Evolutionary conservation across 164 flowering plant species (phyloP).

Genomic region (Brasenia schreberi): DNA sequence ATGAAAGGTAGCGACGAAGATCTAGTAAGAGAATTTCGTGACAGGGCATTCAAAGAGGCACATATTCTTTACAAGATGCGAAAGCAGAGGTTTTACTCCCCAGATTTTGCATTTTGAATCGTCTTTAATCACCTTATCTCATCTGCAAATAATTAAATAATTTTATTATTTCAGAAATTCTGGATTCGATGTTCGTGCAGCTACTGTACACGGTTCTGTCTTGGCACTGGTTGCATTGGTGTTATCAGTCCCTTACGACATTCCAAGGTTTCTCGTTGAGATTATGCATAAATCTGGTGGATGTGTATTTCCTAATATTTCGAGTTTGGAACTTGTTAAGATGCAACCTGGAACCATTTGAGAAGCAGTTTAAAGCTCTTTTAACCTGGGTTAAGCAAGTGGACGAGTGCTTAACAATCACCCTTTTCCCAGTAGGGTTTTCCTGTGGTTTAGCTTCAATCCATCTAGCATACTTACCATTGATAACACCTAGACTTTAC

Average conservation of each 20-base stretch:
- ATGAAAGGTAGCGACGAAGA: constrained; percentile 84
- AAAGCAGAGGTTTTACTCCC: constrained; percentile 34
- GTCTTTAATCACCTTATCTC: too few species aligned
- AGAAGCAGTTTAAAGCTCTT: too few species aligned
- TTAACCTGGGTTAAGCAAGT: too few species aligned
- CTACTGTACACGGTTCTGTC: constrained; percentile 74
- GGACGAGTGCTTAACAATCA: too few species aligned
- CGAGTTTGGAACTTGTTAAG: neutral
- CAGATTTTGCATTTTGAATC: neutral
- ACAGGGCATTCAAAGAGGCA: constrained; percentile 60
- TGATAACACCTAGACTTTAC: too few species aligned
- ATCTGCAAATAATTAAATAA: neutral
- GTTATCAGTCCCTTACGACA: constrained; percentile 90
- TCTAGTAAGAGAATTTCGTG: constrained; percentile 64
- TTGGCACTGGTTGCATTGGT: constrained; percentile 93
- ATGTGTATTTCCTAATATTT: neutral
- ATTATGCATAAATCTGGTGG: neutral
- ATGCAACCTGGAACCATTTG: too few species aligned
- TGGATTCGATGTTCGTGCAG: constrained; percentile 28
- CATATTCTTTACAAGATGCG: constrained; percentile 29
- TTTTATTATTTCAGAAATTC: constrained; percentile 29
- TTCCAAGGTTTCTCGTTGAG: constrained; percentile 58
- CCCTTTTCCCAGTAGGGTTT: too few species aligned
- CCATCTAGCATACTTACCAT: too few species aligned
- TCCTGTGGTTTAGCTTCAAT: too few species aligned